Evolutionary conservation across 1,139 yeast species (phyloP), one percentile per base, ranked within the genome.

Genomic region (Candida sp.): DNA sequence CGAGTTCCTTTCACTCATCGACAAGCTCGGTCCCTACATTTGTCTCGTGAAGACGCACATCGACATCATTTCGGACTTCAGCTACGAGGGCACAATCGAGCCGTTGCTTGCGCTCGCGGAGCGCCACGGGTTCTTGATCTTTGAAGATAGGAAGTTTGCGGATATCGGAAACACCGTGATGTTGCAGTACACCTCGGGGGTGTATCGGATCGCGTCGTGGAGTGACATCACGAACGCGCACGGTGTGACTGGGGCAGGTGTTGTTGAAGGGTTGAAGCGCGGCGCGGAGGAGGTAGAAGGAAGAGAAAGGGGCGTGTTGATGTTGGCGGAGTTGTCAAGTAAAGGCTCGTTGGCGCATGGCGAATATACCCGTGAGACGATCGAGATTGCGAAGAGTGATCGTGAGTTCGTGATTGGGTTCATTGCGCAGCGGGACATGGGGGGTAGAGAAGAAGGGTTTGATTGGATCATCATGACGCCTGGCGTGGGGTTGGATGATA

Each of bases 161-260:
- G 99, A 96, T 69, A 96, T 96, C 62, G 99, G 99, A n/a, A 91
- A 92, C 63, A 96, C 99, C 1, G 99, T 94, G 48, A 93, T 93
- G 72, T 81, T 90, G 41, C 99, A 96, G 71, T 96, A 94, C 70
- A 76, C 88, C 40, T 90, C 96, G 42, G 99, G 99, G 44, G 87
- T 91, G 4, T 92, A 84, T 75, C 84, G 83, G 65, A 94, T 94
- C 56, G 96, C 96, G 8, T 75, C 85, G 62, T 96, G 99, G 99
- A 85, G 99, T 0, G 98, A 96, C 65, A 90, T 96, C 55, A 93
- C 98, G 47, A 96, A 96, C 68, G 99, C 98, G 0, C 99, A 96
- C 63, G 96, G 98, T 51, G 93, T 96, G 28, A 94, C 99, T 1
- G 99, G 99, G 8, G 85, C 87, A 0, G 98, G 99, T 4, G 89